Percentiles rank a stretch among this genome's conserved stretches.
Evolutionary conservation across 164 flowering plant species (phyloP).

Genomic region (Pachysandra terminalis): DNA sequence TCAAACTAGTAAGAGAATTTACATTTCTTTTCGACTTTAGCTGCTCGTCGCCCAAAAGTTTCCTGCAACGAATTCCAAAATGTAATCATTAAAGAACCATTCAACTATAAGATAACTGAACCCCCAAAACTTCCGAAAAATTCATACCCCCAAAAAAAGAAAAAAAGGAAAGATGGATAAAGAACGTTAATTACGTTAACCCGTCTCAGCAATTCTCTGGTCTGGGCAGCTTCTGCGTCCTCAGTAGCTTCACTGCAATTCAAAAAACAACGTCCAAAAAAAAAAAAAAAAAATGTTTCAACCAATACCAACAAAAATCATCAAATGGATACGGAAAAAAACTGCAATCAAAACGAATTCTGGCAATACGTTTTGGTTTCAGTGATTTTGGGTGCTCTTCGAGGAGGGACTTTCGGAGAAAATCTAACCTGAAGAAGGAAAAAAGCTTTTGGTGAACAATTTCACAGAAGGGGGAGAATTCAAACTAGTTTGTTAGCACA

Average conservation of each 20-base stretch:
- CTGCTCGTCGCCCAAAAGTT: constrained; percentile 3
- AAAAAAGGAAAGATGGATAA: background rate
- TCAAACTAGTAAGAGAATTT: background rate
- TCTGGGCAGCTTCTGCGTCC: constrained; percentile 16
- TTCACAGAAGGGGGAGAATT: background rate
- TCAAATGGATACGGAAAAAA: background rate
- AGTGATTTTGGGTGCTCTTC: background rate
- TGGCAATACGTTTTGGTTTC: constrained; percentile 6
- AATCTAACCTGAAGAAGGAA: background rate
- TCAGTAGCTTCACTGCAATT: constrained; percentile 11
- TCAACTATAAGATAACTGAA: background rate
- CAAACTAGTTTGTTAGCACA: background rate
- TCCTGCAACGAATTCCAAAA: constrained; percentile 4
- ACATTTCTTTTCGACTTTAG: constrained; percentile 18
- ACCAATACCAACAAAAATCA: background rate
- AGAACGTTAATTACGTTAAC: constrained; percentile 8
- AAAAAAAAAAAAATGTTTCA: too few relatives aligned
- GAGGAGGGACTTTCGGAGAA: constrained; percentile 10
- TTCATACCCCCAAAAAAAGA: background rate
- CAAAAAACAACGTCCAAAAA: background rate
- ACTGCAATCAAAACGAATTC: background rate
- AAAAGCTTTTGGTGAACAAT: background rate
- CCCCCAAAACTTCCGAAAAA: too few relatives aligned
- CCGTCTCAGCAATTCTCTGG: constrained; percentile 12
- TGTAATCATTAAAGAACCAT: background rate